Evolutionary conservation across 192 early-diverging fungal species (phyloP), one percentile per base, ranked within the genome.

Genomic region (Haplosporangium gracile): DNA sequence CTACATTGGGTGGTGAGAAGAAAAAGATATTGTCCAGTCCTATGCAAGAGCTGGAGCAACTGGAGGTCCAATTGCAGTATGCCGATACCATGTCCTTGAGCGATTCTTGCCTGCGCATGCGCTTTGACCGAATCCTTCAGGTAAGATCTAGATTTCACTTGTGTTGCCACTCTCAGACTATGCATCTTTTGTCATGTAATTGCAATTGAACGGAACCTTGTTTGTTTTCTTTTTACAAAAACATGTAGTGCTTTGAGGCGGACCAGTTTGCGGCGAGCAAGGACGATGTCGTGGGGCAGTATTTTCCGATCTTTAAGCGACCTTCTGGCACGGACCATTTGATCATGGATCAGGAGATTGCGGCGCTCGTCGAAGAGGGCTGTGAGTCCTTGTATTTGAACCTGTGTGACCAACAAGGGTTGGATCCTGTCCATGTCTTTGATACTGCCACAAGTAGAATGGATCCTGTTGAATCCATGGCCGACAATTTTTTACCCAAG

Each of bases 91-190:
- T 86, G 79, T 86, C 84, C 16, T 49, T 86, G 55, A 73, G 63
- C 11, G 84, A 86, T 74, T 72, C 84, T 11, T 51, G 26, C 32
- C 75, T 86, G 29, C 78, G 76, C n/a, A 86, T 86, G 84, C 77
- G 43, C 36, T 18, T 68, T 24, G 26, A 34, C 7, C 55, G 84
- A 55, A 76, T 72, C 45, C 20, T 81, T 16, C 84, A 86, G 79
- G 84, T 86, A 81, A 43, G 51, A 51, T 0, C 2, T 26, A 9
- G 2, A 29, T 18, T 70, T 2, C 43, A 13, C 15, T 11, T 43
- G 36, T n/a, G 5, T 40, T n/a, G 11, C n/a, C 1, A 24, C 53
- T 9, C 2, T 29, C 9, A 22, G 57, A 11, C 10, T 4, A 32
- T 5, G 20, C 6, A 0, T 24, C 29, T 22, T 29, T 57, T 45